Conservation (phyloP, 129 eudicot species). For the Arctium lappa region DNA sequence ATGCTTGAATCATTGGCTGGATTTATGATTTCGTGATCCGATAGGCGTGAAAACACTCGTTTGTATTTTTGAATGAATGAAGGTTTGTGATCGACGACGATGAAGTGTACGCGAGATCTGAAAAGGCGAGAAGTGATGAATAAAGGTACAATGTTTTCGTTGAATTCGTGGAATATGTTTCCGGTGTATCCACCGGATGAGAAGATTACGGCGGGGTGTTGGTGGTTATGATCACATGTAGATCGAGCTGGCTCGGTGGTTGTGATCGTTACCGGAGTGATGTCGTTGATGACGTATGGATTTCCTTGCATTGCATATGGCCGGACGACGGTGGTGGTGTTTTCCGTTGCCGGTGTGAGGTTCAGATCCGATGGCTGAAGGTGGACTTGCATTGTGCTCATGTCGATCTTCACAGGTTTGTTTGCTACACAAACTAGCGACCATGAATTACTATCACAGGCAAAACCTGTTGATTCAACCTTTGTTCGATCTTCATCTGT, state of each 20-base stretch:
- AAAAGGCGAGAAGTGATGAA: conserved; percentile 21
- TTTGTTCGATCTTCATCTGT: conserved; percentile 29
- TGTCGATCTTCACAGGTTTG: conserved; percentile 22
- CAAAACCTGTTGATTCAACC: conserved; percentile 16
- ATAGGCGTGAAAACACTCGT: conserved; percentile 18
- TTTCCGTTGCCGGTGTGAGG: not conserved
- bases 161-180: conserved; percentile 31
- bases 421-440: conserved; percentile 17
- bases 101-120: conserved; percentile 21
- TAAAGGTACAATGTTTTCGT: conserved; percentile 24
- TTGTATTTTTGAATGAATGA: conserved; percentile 21
- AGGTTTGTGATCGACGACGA: conserved; percentile 25
- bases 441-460: conserved; percentile 21
- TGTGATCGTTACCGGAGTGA: conserved; percentile 23
- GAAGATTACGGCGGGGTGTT: conserved; percentile 21
- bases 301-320: conserved; percentile 30
- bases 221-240: conserved; percentile 24
- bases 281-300: conserved; percentile 13
- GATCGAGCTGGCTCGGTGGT: not conserved
- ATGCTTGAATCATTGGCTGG: conserved; percentile 11
- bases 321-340: conserved; percentile 16
- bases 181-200: conserved; percentile 30
- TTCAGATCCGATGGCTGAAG: not conserved
- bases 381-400: conserved; percentile 9
- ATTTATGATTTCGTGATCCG: conserved; percentile 26